These are phyloP conservation scores for Boletus vinaceobasis DNA, from an alignment of 768 basidiomycete species.

Conservation along the genomic window DNA sequence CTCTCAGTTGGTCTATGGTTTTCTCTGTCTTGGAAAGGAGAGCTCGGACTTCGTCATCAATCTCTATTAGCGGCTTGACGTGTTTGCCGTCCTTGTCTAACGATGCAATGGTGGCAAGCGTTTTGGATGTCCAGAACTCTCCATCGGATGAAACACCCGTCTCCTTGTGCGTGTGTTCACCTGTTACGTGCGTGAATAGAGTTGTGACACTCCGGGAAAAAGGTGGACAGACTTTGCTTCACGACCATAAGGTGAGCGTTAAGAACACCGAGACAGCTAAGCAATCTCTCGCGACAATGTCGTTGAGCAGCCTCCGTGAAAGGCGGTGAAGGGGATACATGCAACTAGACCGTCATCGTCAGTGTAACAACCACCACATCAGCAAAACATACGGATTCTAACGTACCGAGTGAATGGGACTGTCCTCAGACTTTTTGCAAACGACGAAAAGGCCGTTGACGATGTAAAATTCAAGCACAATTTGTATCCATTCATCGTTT, in stretches of 20 bases:
- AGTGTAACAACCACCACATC: not conserved
- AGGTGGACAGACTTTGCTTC: constrained; percentile 44
- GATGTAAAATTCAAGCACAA: constrained; percentile 75
- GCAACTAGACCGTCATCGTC: constrained; percentile 41
- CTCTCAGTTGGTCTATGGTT: constrained; percentile 39
- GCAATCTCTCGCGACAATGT: constrained; percentile 65
- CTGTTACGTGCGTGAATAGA: constrained; percentile 13
- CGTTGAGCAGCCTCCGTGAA: constrained; percentile 71
- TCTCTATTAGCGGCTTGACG: constrained; percentile 46
- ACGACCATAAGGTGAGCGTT: constrained; percentile 51
- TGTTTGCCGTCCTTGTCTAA: constrained; percentile 73
- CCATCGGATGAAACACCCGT: constrained; percentile 66
- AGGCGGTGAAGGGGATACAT: constrained; percentile 55
- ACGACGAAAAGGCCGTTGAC: constrained; percentile 79
- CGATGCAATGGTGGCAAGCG: constrained; percentile 49
- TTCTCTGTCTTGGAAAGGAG: constrained; percentile 46
- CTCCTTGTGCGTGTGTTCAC: constrained; percentile 52
- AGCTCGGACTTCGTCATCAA: constrained; percentile 53
- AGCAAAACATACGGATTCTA: not conserved
- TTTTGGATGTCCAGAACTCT: constrained; percentile 74
- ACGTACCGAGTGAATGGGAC: constrained; percentile 55
- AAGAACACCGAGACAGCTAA: constrained; percentile 72
- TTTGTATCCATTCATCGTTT: constrained; percentile 71
- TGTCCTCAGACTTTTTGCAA: constrained; percentile 71
- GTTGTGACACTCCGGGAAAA: not conserved